A percentile compares a stretch with the other conserved stretches of the same genome.
Evolutionary conservation across 2,329 filamentous ascomycete species (phyloP).

Genomic region (Penicillium verrucosum): DNA sequence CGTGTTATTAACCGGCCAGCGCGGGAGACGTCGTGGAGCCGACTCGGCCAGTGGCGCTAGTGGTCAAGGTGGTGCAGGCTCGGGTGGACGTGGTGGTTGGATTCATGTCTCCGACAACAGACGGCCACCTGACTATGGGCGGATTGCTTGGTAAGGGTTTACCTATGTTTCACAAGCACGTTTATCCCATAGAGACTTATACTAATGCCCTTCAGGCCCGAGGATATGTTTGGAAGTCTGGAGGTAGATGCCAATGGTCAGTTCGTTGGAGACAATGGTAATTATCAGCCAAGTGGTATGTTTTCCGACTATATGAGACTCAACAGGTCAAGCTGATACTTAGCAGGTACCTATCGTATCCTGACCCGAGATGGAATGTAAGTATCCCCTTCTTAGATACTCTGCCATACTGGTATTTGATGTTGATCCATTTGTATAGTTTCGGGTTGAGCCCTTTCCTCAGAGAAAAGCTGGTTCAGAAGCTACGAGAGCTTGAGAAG

Average conservation of each 20-base stretch:
- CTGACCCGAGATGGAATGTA: constrained; percentile 60
- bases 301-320: background rate
- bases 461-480: constrained; percentile 49
- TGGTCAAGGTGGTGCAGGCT: constrained; percentile 57
- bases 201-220: constrained; percentile 43
- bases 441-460: constrained; percentile 50
- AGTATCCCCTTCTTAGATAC: constrained; percentile 25
- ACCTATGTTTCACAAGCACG: too few relatives aligned
- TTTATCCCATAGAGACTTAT: constrained; percentile 11
- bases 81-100: constrained; percentile 58
- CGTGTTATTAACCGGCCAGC: constrained; percentile 43
- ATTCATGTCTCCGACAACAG: constrained; percentile 61
- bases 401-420: background rate
- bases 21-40: constrained; percentile 35
- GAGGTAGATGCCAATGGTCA: constrained; percentile 58
- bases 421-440: constrained; percentile 32
- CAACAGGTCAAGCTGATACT: constrained; percentile 10
- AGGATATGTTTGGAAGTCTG: constrained; percentile 64
- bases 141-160: constrained; percentile 54
- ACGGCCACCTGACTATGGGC: constrained; percentile 60
- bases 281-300: constrained; percentile 58
- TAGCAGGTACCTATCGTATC: constrained; percentile 56
- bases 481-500: constrained; percentile 38
- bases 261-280: constrained; percentile 56
- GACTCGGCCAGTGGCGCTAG: constrained; percentile 56